Conservation (phyloP, 371 early-diverging fungal species). For the Mortierella polycephala region DNA sequence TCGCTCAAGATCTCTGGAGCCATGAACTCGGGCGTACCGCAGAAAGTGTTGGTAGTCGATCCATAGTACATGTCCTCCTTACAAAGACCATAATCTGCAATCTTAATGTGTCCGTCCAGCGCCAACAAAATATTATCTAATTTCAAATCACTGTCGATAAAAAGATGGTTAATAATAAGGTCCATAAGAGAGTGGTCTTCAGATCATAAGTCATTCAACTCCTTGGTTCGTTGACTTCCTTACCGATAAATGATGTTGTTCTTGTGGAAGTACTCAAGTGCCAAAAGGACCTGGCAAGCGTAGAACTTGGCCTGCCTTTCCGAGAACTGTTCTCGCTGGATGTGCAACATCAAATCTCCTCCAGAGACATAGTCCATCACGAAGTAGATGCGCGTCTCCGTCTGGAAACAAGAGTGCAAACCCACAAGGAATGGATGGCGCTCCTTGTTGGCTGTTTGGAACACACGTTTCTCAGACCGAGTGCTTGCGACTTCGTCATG, state of each 20-base stretch:
- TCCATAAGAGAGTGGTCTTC: neutral
- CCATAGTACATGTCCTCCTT: slow-evolving; percentile 93
- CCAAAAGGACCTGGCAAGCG: slow-evolving; percentile 96
- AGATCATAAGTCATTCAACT: neutral
- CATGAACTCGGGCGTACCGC: slow-evolving; percentile 99
- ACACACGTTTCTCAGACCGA: slow-evolving; percentile 92
- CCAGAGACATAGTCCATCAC: slow-evolving; percentile 99
- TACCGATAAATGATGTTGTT: slow-evolving; percentile 94
- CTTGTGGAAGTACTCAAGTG: slow-evolving; percentile 95
- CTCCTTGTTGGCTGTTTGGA: slow-evolving; percentile 86
- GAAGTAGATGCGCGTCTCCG: slow-evolving; percentile 92
- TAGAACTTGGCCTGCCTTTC: slow-evolving; percentile 96
- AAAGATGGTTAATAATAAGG: neutral
- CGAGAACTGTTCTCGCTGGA: slow-evolving; percentile 86
- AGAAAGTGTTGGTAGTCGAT: slow-evolving; percentile 89
- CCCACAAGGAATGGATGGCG: slow-evolving; percentile 97
- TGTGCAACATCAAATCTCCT: slow-evolving; percentile 99
- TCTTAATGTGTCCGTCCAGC: slow-evolving; percentile 95
- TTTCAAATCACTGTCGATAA: slow-evolving; percentile 86
- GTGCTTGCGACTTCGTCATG: slow-evolving; percentile 92
- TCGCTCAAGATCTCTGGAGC: slow-evolving; percentile 98
- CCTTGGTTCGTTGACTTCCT: neutral
- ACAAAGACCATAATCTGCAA: slow-evolving; percentile 99
- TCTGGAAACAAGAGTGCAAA: slow-evolving; percentile 97
- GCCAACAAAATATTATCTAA: slow-evolving; percentile 97